A percentile compares a stretch with the other conserved stretches of the same genome.
These are phyloP conservation scores for Emergomyces pasteurianus DNA, from an alignment of 2,329 filamentous ascomycete genomes.

Conservation along the genomic window DNA sequence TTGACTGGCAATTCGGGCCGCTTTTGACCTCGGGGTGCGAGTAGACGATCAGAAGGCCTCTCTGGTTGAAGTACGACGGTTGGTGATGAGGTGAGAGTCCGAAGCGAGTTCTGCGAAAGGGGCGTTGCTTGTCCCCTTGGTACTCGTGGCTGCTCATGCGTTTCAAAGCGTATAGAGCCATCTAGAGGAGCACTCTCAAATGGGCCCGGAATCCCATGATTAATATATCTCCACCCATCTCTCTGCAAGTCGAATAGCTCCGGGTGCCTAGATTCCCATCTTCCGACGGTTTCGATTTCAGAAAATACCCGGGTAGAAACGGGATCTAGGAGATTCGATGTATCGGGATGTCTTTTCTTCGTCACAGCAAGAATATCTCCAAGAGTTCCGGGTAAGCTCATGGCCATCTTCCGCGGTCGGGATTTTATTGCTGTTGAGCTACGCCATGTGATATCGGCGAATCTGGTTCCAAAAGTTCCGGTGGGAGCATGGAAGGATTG, in stretches of 20 bases:
- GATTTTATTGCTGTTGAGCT: neutral
- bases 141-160: constrained; percentile 11
- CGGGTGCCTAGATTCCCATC: constrained; percentile 27
- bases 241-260: constrained; percentile 17
- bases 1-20: neutral
- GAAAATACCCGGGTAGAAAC: constrained; percentile 17
- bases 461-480: constrained; percentile 36
- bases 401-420: neutral
- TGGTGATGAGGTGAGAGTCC: neutral
- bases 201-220: constrained; percentile 22
- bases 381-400: constrained; percentile 11
- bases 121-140: constrained; percentile 4
- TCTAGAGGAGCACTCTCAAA: constrained; percentile 23
- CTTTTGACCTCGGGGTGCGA: neutral
- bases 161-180: constrained; percentile 23
- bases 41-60: neutral
- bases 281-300: constrained; percentile 22
- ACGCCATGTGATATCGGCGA: neutral
- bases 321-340: constrained; percentile 15
- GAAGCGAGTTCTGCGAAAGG: neutral
- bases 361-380: constrained; percentile 19
- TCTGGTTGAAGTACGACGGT: neutral
- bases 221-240: constrained; percentile 23
- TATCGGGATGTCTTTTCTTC: constrained; percentile 9
- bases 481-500: constrained; percentile 28